A percentile compares a stretch with the other conserved stretches of the same genome.
phyloP scores from a whole-genome alignment of 2,329 filamentous ascomycete species.

The Verticillium alfalfae region DNA sequence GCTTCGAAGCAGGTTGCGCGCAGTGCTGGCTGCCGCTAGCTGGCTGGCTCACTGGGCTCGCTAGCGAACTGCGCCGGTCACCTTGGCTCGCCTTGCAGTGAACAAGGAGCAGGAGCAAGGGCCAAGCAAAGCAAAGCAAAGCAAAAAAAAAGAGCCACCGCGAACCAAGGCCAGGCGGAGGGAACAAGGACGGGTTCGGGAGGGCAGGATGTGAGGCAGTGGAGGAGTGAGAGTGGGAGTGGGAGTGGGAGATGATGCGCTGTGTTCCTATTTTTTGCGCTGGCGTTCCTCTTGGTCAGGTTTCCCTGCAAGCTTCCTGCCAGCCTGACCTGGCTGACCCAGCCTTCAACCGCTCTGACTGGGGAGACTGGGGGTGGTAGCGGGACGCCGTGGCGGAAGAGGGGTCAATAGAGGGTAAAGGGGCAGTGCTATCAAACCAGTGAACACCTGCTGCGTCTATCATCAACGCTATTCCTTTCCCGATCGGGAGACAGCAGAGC shows the following conservation, averaged over 20 bases:
- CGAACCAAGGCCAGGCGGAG: not conserved
- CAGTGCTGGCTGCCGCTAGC: not conserved
- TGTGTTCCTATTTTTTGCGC: conserved; percentile 10
- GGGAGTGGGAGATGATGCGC: not conserved
- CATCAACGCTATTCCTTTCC: not conserved
- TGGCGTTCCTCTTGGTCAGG: not conserved
- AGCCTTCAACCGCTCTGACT: not conserved
- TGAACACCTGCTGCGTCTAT: not conserved
- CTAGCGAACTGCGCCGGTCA: not conserved
- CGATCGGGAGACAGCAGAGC: not conserved
- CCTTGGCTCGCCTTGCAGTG: not conserved
- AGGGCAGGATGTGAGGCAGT: not conserved
- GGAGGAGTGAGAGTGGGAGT: not conserved
- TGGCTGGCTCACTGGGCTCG: not conserved
- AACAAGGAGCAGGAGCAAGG: not conserved
- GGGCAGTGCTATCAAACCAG: not conserved
- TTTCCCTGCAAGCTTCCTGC: not conserved
- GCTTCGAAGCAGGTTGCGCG: not conserved
- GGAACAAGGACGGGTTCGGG: not conserved
- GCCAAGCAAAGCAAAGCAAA: not conserved
- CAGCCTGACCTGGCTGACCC: not conserved
- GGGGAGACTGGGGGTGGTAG: not conserved
- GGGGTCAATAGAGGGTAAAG: not conserved
- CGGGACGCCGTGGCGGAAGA: not conserved
- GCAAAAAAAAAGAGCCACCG: not conserved